phyloP scores from a whole-genome alignment of 371 early-diverging fungal species.

The Circinella umbellata region DNA sequence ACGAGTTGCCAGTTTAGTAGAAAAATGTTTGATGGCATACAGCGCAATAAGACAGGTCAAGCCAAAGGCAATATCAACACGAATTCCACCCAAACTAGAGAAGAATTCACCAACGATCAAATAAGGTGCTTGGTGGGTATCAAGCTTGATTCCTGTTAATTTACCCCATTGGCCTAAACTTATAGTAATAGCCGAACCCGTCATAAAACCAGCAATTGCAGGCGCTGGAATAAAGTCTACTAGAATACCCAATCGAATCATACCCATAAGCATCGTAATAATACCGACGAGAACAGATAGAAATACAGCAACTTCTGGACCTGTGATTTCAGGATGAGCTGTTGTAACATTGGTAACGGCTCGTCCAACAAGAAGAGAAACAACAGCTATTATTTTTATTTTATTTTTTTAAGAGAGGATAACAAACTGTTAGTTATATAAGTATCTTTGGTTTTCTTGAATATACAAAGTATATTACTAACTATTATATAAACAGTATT shows the following conservation, averaged over 20 bases:
- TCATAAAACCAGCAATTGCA: slow-evolving; percentile 72
- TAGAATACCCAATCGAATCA: slow-evolving; percentile 74
- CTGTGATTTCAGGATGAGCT: slow-evolving; percentile 40
- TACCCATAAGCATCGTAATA: slow-evolving; percentile 63
- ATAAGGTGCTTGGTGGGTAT: slow-evolving; percentile 56
- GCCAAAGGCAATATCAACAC: slow-evolving; percentile 50
- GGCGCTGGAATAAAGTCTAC: slow-evolving; percentile 79
- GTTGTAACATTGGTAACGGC: slow-evolving; percentile 48
- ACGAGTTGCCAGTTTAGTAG: slow-evolving; percentile 23
- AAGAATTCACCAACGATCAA: slow-evolving; percentile 50
- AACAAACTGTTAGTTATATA: not conserved
- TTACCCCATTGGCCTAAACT: slow-evolving; percentile 73
- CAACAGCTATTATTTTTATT: slow-evolving; percentile 55
- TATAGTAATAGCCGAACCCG: slow-evolving; percentile 72
- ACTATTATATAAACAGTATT: not conserved
- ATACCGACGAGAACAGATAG: slow-evolving; percentile 61
- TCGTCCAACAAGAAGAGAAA: slow-evolving; percentile 73
- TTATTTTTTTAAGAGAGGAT: not conserved
- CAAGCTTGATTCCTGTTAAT: slow-evolving; percentile 54
- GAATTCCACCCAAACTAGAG: slow-evolving; percentile 29
- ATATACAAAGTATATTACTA: too few relatives aligned
- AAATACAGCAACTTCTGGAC: slow-evolving; percentile 43
- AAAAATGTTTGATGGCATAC: slow-evolving; percentile 31
- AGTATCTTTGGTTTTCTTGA: too few relatives aligned
- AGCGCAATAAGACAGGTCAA: slow-evolving; percentile 32